Conservation (phyloP, 164 flowering plant genomes). For the grape (Vitis vinifera) region DNA sequence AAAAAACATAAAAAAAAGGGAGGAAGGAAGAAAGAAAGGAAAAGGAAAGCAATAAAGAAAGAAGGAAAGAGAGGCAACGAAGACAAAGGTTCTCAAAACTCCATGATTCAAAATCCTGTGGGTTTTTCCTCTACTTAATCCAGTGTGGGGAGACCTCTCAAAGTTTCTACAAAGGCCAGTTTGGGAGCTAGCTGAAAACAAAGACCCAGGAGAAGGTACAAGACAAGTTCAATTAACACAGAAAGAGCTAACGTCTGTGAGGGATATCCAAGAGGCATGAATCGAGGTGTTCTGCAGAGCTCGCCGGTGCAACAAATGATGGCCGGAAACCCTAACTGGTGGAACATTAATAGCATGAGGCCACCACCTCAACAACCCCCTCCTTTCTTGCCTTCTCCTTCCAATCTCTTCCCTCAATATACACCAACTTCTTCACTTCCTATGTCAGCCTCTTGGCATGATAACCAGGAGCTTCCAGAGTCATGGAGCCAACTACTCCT, state of each 20-base stretch:
- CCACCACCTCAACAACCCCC: slow-evolving; percentile 37
- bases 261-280: slow-evolving; percentile 27
- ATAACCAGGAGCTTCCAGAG: slow-evolving; percentile 57
- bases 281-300: slow-evolving; percentile 43
- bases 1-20: slow-evolving; percentile 7
- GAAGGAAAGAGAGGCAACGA: slow-evolving; percentile 16
- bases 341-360: slow-evolving; percentile 53
- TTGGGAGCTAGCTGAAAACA: slow-evolving; percentile 13
- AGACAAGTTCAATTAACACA: slow-evolving; percentile 4
- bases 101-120: slow-evolving; percentile 41
- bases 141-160: slow-evolving; percentile 26
- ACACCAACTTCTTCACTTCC: slow-evolving; percentile 28
- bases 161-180: slow-evolving; percentile 30
- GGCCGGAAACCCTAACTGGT: slow-evolving; percentile 79
- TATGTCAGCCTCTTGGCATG: slow-evolving; percentile 30
- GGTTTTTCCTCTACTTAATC: slow-evolving; percentile 25
- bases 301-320: slow-evolving; percentile 66
- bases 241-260: slow-evolving; percentile 2
- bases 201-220: slow-evolving; percentile 3
- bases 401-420: slow-evolving; percentile 20
- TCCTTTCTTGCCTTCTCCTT: slow-evolving; percentile 27
- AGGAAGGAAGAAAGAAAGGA: slow-evolving; percentile 9
- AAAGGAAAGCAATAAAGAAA: slow-evolving; percentile 19
- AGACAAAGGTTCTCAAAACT: slow-evolving; percentile 33
- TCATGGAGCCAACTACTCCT: slow-evolving; percentile 83